Evolutionary conservation across 177 flowering plant genomes (phyloP).

Genomic region (Vitis hybrid): DNA sequence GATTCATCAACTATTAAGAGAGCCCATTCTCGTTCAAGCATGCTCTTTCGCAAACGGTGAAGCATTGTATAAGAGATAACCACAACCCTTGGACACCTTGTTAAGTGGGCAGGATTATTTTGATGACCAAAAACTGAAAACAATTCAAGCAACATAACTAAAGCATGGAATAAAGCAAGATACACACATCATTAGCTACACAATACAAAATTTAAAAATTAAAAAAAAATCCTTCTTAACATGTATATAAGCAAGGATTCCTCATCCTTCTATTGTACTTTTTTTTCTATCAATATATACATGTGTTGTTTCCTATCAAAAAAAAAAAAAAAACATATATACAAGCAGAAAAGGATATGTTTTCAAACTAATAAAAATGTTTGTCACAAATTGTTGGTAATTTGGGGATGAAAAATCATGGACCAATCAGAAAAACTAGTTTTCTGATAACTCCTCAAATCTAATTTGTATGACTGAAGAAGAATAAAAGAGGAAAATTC

Average conservation of each 20-base stretch:
- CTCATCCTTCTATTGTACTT: too few species aligned
- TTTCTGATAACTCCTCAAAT: background rate
- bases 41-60: conserved; percentile 61
- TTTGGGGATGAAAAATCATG: background rate
- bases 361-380: too few species aligned
- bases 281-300: too few species aligned
- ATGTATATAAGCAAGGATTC: background rate
- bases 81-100: conserved; percentile 69
- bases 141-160: background rate
- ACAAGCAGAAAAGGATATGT: background rate
- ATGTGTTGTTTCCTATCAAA: too few species aligned
- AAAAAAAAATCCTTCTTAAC: background rate
- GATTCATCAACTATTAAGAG: conserved; percentile 90
- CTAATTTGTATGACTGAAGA: background rate
- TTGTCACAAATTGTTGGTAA: background rate
- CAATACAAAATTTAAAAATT: background rate
- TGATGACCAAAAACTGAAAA: conserved; percentile 81
- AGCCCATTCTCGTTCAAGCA: conserved; percentile 77
- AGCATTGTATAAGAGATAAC: conserved; percentile 93
- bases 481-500: background rate
- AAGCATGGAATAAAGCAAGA: background rate
- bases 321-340: background rate
- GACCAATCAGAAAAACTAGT: background rate
- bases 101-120: conserved; percentile 65
- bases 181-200: background rate